Evolutionary conservation across 805 yeast species (phyloP).

Genomic region (Lipomyces spencermartinsiae): DNA sequence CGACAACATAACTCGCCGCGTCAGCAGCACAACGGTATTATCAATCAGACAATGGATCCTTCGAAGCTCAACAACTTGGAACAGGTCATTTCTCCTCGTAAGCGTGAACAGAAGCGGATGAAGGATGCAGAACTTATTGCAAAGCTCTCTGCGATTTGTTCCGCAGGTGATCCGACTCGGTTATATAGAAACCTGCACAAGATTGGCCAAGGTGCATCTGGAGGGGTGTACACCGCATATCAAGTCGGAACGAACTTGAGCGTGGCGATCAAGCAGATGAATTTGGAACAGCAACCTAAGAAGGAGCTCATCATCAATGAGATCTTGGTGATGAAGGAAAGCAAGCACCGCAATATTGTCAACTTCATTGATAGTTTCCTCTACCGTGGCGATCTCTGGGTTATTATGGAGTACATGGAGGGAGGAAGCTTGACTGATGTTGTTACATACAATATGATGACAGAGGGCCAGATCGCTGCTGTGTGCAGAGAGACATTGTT

Average conservation of each 20-base stretch:
- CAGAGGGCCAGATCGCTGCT: slow-evolving; percentile 94
- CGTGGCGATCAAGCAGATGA: slow-evolving; percentile 98
- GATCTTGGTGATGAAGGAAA: slow-evolving; percentile 92
- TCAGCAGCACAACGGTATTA: slow-evolving; percentile 21
- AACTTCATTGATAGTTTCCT: slow-evolving; percentile 88
- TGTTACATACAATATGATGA: slow-evolving; percentile 85
- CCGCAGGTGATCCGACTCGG: slow-evolving; percentile 84
- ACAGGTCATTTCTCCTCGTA: slow-evolving; percentile 50
- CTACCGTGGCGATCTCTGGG: slow-evolving; percentile 80
- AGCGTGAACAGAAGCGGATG: slow-evolving; percentile 76
- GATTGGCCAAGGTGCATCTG: slow-evolving; percentile 98
- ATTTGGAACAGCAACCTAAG: slow-evolving; percentile 90
- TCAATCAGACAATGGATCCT: slow-evolving; percentile 6
- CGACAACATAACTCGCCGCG: slow-evolving; percentile 25
- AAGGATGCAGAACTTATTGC: slow-evolving; percentile 83
- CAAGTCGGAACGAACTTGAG: slow-evolving; percentile 51
- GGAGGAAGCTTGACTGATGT: slow-evolving; percentile 97
- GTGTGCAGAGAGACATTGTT: slow-evolving; percentile 88
- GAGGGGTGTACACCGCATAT: slow-evolving; percentile 92
- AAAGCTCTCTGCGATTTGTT: slow-evolving; percentile 80
- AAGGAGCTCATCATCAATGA: slow-evolving; percentile 94
- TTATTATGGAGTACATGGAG: slow-evolving; percentile 98
- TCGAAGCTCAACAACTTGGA: slow-evolving; percentile 15
- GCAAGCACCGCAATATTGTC: slow-evolving; percentile 89
- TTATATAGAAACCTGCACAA: slow-evolving; percentile 61